phyloP scores from a whole-genome alignment of 768 basidiomycete genomes.

The Antrodiella citrinella region DNA sequence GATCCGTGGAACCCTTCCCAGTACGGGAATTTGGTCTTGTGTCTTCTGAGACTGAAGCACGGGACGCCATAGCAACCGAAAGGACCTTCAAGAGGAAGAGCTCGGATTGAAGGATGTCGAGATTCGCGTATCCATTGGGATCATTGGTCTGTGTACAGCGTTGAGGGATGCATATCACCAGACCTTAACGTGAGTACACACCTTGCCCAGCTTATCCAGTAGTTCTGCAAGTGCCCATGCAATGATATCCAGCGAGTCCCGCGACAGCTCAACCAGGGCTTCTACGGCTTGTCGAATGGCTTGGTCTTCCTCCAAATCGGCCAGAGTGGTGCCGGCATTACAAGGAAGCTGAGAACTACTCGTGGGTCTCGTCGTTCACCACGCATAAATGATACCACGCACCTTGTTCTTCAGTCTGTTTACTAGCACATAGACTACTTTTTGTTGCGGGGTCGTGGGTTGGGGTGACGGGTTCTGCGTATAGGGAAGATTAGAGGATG shows the following conservation, averaged over 20 bases:
- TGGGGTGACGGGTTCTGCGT: constrained; percentile 23
- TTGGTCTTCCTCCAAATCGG: constrained; percentile 66
- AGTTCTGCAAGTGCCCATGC: constrained; percentile 70
- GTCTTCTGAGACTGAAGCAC: constrained; percentile 35
- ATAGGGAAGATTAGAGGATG: constrained; percentile 21
- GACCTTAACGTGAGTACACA: constrained; percentile 22
- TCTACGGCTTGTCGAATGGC: constrained; percentile 71
- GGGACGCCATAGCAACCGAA: constrained; percentile 66
- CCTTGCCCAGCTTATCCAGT: constrained; percentile 72
- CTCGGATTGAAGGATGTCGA: constrained; percentile 80
- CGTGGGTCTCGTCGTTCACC: neutral
- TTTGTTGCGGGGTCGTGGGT: constrained; percentile 61
- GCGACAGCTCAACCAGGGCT: constrained; percentile 71
- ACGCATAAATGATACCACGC: constrained; percentile 12
- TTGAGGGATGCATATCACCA: neutral
- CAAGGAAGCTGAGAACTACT: constrained; percentile 59
- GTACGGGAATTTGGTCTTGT: constrained; percentile 34
- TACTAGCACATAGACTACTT: constrained; percentile 73
- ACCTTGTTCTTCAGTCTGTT: constrained; percentile 80
- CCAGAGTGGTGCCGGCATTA: constrained; percentile 69
- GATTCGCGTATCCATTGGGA: constrained; percentile 39
- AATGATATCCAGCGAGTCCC: constrained; percentile 73
- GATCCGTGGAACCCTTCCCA: constrained; percentile 22
- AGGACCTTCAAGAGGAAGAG: constrained; percentile 80
- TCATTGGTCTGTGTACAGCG: constrained; percentile 40